Conservation (phyloP, 805 yeast species). For the Cyberlindnera mrakii region DNA sequence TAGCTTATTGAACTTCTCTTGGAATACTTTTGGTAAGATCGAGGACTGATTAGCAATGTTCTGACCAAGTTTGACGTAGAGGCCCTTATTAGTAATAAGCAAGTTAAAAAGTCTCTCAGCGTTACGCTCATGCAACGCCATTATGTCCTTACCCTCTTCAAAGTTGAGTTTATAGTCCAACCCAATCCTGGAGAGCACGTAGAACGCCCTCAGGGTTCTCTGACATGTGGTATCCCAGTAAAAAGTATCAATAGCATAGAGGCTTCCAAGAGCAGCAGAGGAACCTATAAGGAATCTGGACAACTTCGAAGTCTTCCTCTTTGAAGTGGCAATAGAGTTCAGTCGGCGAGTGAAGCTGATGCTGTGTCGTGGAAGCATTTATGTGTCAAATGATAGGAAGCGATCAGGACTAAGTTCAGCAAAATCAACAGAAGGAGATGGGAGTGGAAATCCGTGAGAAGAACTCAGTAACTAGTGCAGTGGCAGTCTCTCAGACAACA, state of each 20-base stretch:
- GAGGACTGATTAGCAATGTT: slow-evolving; percentile 71
- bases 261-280: not conserved
- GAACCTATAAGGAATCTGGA: not conserved
- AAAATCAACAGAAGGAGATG: too few species aligned
- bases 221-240: slow-evolving; percentile 42
- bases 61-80: slow-evolving; percentile 75
- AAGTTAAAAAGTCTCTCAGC: slow-evolving; percentile 45
- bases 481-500: too few species aligned
- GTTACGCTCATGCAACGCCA: slow-evolving; percentile 51
- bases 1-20: slow-evolving; percentile 46
- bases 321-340: too few species aligned
- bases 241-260: slow-evolving; percentile 28
- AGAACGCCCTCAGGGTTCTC: slow-evolving; percentile 48
- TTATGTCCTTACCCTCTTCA: slow-evolving; percentile 38
- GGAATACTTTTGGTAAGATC: slow-evolving; percentile 60
- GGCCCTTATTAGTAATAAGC: slow-evolving; percentile 44
- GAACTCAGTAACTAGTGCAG: too few species aligned
- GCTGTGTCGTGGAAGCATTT: too few species aligned
- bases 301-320: not conserved
- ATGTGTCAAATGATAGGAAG: too few species aligned
- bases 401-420: too few species aligned
- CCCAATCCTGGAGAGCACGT: slow-evolving; percentile 44
- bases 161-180: slow-evolving; percentile 54
- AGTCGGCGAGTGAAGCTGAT: too few species aligned
- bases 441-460: too few species aligned